A percentile compares a stretch with the other conserved stretches of the same genome.
Conservation (phyloP, 768 basidiomycete species). For the Asterophora parasitica region DNA sequence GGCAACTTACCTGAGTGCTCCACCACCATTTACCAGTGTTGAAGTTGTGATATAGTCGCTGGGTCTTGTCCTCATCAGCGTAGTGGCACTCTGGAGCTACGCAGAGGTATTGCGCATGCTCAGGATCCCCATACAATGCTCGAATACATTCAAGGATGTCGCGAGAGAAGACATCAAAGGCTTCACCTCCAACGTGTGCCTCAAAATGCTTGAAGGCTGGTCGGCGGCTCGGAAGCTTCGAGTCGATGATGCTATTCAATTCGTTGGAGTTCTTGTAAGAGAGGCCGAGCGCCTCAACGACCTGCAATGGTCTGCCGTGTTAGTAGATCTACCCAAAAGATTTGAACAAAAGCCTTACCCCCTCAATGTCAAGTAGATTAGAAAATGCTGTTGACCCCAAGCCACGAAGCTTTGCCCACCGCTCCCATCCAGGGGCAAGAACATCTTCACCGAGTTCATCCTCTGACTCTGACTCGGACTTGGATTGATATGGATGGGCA, state of each 20-base stretch:
- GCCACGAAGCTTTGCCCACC: neutral
- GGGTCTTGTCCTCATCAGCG: conserved; percentile 14
- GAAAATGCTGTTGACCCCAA: too few relatives aligned
- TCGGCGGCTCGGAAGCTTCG: conserved; percentile 18
- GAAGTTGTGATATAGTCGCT: too few relatives aligned
- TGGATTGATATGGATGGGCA: too few relatives aligned
- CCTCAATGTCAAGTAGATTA: too few relatives aligned
- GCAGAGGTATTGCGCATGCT: conserved; percentile 26
- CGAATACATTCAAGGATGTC: conserved; percentile 33
- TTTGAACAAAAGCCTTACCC: too few relatives aligned
- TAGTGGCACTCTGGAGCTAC: conserved; percentile 35
- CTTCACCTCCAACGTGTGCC: conserved; percentile 24
- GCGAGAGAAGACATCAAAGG: conserved; percentile 18
- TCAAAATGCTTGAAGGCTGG: conserved; percentile 21
- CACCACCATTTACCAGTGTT: too few relatives aligned
- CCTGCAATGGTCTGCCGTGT: too few relatives aligned
- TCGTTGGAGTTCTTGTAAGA: conserved; percentile 19
- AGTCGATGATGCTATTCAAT: conserved; percentile 25
- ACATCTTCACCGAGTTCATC: neutral
- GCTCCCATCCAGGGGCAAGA: neutral
- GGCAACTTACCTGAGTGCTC: too few relatives aligned
- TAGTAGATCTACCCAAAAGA: too few relatives aligned
- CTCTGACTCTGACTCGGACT: neutral
- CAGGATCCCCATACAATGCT: conserved; percentile 29
- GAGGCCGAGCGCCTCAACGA: conserved; percentile 12